phyloP scores from a whole-genome alignment of 106 monocot species.

The Amphibolis antarctica region DNA sequence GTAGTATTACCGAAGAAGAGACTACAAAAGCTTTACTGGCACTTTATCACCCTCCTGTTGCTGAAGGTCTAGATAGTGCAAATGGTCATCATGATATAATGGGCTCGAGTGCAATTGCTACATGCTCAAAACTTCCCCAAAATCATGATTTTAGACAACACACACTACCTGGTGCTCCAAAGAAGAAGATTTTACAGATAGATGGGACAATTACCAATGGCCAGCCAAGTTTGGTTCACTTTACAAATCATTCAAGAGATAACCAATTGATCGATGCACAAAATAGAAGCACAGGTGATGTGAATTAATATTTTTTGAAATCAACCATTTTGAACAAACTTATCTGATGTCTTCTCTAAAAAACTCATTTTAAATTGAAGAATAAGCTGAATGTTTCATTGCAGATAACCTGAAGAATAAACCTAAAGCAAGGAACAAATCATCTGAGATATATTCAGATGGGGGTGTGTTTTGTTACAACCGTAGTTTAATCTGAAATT shows the following conservation, averaged over 20 bases:
- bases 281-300: slow-evolving; percentile 30
- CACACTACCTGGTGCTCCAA: slow-evolving; percentile 4
- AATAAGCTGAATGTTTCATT: slow-evolving; percentile 22
- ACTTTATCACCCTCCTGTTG: slow-evolving; percentile 17
- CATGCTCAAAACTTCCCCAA: slow-evolving; percentile 8
- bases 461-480: slow-evolving; percentile 34
- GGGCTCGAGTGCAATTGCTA: slow-evolving; percentile 3
- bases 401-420: slow-evolving; percentile 27
- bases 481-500: too few species aligned
- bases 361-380: slow-evolving; percentile 3
- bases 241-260: slow-evolving; percentile 18
- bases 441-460: slow-evolving; percentile 21
- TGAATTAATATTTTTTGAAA: slow-evolving; percentile 15
- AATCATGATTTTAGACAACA: slow-evolving; percentile 4
- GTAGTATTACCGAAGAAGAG: slow-evolving; percentile 31
- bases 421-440: slow-evolving; percentile 31
- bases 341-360: too few species aligned
- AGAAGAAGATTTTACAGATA: slow-evolving; percentile 18
- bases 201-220: slow-evolving; percentile 5
- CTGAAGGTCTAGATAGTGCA: slow-evolving; percentile 4
- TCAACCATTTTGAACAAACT: slow-evolving; percentile 20
- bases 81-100: slow-evolving; percentile 24
- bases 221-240: slow-evolving; percentile 6
- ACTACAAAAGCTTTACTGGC: slow-evolving; percentile 32
- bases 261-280: slow-evolving; percentile 14